Evolutionary conservation across 768 basidiomycete genomes (phyloP).

Genomic region (Suillus discolor): DNA sequence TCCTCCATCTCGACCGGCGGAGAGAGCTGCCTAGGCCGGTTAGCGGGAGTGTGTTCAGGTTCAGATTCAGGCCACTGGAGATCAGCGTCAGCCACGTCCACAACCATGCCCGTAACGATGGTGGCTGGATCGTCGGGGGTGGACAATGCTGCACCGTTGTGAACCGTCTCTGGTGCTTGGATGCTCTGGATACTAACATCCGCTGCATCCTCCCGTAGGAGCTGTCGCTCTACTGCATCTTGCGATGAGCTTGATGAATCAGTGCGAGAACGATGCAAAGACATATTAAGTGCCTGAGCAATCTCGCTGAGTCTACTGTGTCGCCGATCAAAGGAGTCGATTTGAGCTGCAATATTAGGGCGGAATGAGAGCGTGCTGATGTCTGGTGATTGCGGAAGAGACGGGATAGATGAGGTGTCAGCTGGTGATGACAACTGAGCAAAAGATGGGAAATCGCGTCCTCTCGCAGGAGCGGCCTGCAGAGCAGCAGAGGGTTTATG

Average conservation of each 20-base stretch:
- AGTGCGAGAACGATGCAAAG: constrained; percentile 15
- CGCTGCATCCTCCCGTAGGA: constrained; percentile 43
- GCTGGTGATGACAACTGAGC: constrained; percentile 26
- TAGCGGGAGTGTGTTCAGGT: constrained; percentile 14
- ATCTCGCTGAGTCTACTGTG: not conserved
- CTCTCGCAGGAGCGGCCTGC: not conserved
- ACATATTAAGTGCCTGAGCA: not conserved
- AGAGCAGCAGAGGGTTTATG: not conserved
- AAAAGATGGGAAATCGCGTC: constrained; percentile 18
- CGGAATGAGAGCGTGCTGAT: constrained; percentile 14
- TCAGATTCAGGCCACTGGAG: constrained; percentile 32
- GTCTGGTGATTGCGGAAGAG: constrained; percentile 23
- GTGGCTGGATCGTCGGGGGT: not conserved
- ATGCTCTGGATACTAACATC: constrained; percentile 23
- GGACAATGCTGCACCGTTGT: not conserved
- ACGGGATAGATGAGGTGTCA: constrained; percentile 14
- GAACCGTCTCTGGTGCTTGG: constrained; percentile 4
- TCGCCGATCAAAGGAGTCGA: constrained; percentile 23
- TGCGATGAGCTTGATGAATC: constrained; percentile 39
- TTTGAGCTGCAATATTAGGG: constrained; percentile 16
- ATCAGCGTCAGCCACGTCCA: constrained; percentile 19
- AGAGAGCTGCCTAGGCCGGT: not conserved
- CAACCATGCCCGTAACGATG: not conserved
- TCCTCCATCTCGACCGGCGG: not conserved
- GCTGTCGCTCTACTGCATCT: constrained; percentile 48